Base-by-base conservation (phyloP, 495 filamentous ascomycete genomes). In the Oleoguttula mirabilis region DNA sequence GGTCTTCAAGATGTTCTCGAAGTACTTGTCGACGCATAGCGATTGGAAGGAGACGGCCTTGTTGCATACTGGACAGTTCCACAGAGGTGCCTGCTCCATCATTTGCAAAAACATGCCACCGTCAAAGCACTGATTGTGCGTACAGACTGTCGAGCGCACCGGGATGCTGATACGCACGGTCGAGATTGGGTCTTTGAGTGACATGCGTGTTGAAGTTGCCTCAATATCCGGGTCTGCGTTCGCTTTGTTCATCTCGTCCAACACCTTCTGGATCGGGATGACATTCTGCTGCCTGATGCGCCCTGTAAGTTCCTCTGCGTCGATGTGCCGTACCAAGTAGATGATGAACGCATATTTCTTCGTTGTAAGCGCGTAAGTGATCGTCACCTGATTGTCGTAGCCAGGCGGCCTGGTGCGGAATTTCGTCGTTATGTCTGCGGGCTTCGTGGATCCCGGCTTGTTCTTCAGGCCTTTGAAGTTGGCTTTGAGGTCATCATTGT, bases 81-180 rank as follows among this genome's bases (percentile, higher is more conserved):
- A 98, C 10, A 86, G 88, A 16, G 90, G 88, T 0, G 84, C 88
- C 66, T 98, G 90, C 58, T 95, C 87, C 55, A 95, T 87, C 27
- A 98, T 58, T 51, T 94, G 84, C 11, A 98, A 67, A 51, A 94
- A 98, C 2, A 85, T 92, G 2, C 75, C 76, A n/a, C 80, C 90
- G 60, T 98, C 90, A 57, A 96, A 96, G 55, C 90, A 96, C 52
- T 90, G 84, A 30, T 88, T 86, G 62, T 98, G 90, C 6, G 71
- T 80, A 59, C 90, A 98, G 17, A 77, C 56, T 7, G 75, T 68
- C 2, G 82, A 86, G 30, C 90, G 77, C 51, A 84, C 82, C 7
- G 90, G 90, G 17, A 80, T 66, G 20, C 75, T 69, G 23, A 98
- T 82, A 43, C 86, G 74, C 43, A 84, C 69, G 14, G 84, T 90